Conservation (phyloP, 768 basidiomycete genomes). For the Zangia roseola region DNA sequence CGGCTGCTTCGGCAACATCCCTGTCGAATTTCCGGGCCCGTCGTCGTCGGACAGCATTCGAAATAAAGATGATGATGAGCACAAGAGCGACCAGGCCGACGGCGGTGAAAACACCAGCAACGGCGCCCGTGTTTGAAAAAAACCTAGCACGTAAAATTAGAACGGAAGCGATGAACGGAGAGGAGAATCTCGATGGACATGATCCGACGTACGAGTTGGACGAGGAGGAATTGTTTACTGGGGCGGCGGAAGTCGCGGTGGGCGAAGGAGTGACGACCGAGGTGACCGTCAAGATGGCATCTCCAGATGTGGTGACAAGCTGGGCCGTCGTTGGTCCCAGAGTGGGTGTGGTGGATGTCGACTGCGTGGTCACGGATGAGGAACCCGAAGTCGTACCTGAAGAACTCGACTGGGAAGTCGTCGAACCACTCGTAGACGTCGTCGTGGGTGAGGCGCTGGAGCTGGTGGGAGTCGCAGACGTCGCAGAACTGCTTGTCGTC, state of each 20-base stretch:
- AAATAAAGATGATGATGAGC: slow-evolving; percentile 47
- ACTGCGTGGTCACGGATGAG: not conserved
- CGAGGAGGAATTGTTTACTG: not conserved
- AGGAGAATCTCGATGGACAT: not conserved
- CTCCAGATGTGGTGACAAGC: slow-evolving; percentile 10
- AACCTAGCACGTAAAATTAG: slow-evolving; percentile 41
- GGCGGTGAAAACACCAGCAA: slow-evolving; percentile 69
- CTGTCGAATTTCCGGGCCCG: slow-evolving; percentile 64
- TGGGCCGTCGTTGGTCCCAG: not conserved
- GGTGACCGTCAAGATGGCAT: slow-evolving; percentile 4
- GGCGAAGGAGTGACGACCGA: not conserved
- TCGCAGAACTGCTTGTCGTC: not conserved
- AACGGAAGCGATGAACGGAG: not conserved
- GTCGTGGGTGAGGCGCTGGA: slow-evolving; percentile 3
- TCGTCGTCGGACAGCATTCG: slow-evolving; percentile 58
- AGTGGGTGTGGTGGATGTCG: not conserved
- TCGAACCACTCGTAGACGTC: not conserved
- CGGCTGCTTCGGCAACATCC: slow-evolving; percentile 72
- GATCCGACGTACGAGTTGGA: slow-evolving; percentile 27
- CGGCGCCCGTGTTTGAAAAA: slow-evolving; percentile 69
- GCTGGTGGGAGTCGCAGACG: not conserved
- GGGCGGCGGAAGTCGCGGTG: not conserved
- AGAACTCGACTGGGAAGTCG: slow-evolving; percentile 5
- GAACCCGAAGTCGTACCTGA: not conserved
- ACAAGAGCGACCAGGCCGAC: slow-evolving; percentile 61